Evolutionary conservation across 2,329 filamentous ascomycete genomes (phyloP).

Genomic region (Exutisphaerella laricina): DNA sequence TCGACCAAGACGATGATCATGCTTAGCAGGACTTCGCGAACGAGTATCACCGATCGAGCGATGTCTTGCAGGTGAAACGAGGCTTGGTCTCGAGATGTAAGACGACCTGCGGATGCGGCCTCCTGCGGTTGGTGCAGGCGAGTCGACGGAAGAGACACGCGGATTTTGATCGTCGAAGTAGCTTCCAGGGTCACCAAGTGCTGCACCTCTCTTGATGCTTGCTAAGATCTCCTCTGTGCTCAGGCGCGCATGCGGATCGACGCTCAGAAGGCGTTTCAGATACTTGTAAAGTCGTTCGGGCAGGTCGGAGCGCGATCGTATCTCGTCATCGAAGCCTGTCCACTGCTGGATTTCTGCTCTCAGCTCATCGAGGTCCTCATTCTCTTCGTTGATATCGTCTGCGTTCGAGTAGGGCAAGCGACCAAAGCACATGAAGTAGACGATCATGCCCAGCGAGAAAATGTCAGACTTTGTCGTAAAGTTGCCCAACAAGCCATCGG

Average conservation of each 20-base stretch:
- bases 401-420: constrained; percentile 78
- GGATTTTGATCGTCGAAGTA: constrained; percentile 20
- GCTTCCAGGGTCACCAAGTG: constrained; percentile 29
- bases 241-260: constrained; percentile 71
- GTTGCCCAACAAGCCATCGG: constrained; percentile 71
- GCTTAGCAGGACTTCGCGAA: constrained; percentile 17
- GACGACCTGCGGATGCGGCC: constrained; percentile 21
- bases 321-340: constrained; percentile 66
- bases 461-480: constrained; percentile 97
- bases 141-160: constrained; percentile 43
- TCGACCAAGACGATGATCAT: constrained; percentile 11
- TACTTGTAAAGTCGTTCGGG: constrained; percentile 81
- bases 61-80: constrained; percentile 16
- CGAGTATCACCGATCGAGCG: constrained; percentile 16
- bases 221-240: constrained; percentile 78
- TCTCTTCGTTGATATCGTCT: constrained; percentile 81
- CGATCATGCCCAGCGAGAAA: constrained; percentile 97
- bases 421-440: constrained; percentile 97
- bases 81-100: constrained; percentile 17
- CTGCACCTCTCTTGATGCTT: constrained; percentile 61
- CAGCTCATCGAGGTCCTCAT: constrained; percentile 81
- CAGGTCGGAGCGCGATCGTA: constrained; percentile 66
- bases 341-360: constrained; percentile 80
- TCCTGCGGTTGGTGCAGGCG: constrained; percentile 22
- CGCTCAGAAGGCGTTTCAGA: constrained; percentile 71